Evolutionary conservation across 371 early-diverging fungal species (phyloP).

Genomic region (Lichtheimia corymbifera): DNA sequence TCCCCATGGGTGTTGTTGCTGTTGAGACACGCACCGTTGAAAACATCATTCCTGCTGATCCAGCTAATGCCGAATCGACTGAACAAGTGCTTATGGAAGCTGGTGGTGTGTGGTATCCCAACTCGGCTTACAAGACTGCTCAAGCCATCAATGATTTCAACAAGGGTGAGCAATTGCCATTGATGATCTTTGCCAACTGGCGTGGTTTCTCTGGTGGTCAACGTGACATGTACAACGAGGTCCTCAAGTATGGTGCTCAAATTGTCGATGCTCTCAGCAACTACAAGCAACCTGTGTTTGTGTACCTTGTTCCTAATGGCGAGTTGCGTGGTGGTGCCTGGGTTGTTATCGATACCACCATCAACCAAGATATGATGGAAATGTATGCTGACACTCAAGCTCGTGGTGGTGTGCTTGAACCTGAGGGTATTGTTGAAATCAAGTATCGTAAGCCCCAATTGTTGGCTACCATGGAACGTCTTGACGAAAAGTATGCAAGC

Average conservation of each 20-base stretch:
- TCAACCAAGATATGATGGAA: slow-evolving; percentile 97
- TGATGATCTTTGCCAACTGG: slow-evolving; percentile 99
- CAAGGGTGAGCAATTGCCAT: slow-evolving; percentile 96
- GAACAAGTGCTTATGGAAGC: slow-evolving; percentile 92
- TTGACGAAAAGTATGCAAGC: slow-evolving; percentile 76
- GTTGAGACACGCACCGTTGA: slow-evolving; percentile 95
- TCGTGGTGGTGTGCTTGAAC: slow-evolving; percentile 97
- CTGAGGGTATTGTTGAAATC: slow-evolving; percentile 98
- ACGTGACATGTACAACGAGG: slow-evolving; percentile 97
- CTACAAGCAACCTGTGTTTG: slow-evolving; percentile 96
- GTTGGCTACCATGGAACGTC: slow-evolving; percentile 88
- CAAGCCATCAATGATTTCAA: slow-evolving; percentile 98
- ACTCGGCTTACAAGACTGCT: slow-evolving; percentile 98
- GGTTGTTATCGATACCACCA: slow-evolving; percentile 98
- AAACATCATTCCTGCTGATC: slow-evolving; percentile 92
- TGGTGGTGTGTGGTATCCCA: slow-evolving; percentile 98
- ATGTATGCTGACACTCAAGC: slow-evolving; percentile 95
- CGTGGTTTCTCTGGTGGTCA: slow-evolving; percentile 99
- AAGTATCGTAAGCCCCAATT: slow-evolving; percentile 96
- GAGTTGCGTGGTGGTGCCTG: slow-evolving; percentile 99
- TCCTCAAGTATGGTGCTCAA: slow-evolving; percentile 96
- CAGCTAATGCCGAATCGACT: slow-evolving; percentile 86
- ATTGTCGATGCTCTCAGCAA: slow-evolving; percentile 95
- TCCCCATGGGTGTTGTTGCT: slow-evolving; percentile 96
- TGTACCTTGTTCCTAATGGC: slow-evolving; percentile 94